Conservation (phyloP, 2,329 filamentous ascomycete species). For the Venturia carpophila region DNA sequence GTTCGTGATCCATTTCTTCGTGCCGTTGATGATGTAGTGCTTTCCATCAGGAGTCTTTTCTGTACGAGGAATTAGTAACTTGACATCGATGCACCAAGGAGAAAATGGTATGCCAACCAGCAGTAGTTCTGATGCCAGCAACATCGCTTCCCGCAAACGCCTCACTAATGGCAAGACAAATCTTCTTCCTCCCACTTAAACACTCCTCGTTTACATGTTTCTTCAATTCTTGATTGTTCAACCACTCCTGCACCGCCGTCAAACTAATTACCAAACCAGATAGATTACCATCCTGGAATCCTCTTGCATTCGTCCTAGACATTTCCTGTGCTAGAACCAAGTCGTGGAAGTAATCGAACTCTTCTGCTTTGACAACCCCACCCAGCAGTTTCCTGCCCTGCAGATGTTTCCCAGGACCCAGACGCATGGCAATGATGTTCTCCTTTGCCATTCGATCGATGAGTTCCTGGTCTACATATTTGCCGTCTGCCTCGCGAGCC, state of each 20-base stretch:
- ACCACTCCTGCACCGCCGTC: conserved; percentile 72
- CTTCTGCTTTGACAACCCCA: conserved; percentile 64
- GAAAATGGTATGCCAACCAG: conserved; percentile 26
- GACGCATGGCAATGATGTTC: conserved; percentile 70
- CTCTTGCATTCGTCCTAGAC: conserved; percentile 60
- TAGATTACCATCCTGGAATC: conserved; percentile 82
- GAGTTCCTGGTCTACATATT: conserved; percentile 56
- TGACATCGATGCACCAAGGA: background rate
- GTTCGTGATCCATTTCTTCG: conserved; percentile 83
- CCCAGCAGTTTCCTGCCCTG: conserved; percentile 61
- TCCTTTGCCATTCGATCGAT: conserved; percentile 71
- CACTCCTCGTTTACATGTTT: conserved; percentile 63
- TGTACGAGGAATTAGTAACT: conserved; percentile 15
- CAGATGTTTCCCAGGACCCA: conserved; percentile 76
- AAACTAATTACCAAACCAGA: conserved; percentile 78
- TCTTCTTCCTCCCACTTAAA: conserved; percentile 75
- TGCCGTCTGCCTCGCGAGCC: conserved; percentile 66
- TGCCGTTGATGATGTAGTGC: conserved; percentile 59
- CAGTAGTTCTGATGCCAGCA: conserved; percentile 69
- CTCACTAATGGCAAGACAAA: conserved; percentile 80
- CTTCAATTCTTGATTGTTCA: conserved; percentile 58
- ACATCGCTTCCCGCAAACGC: conserved; percentile 82
- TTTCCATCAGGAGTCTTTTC: conserved; percentile 32
- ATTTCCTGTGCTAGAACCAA: conserved; percentile 69
- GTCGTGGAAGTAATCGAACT: conserved; percentile 85